Evolutionary conservation across 2,329 filamentous ascomycete species (phyloP).

Genomic region (Domatiomyces globalis): DNA sequence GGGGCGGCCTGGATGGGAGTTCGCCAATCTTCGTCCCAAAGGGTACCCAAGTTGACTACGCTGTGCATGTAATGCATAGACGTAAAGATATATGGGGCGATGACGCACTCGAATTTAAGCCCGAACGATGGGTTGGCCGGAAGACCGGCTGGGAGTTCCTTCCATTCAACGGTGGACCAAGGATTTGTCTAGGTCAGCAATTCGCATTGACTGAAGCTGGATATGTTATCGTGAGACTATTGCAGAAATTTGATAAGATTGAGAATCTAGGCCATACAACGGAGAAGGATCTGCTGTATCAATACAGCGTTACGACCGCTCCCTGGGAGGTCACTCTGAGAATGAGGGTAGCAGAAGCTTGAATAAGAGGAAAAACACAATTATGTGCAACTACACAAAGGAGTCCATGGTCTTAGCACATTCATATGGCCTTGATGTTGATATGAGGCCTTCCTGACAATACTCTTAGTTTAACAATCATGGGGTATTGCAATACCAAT

Average conservation of each 20-base stretch:
- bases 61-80: conserved; percentile 37
- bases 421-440: too few species aligned
- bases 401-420: too few species aligned
- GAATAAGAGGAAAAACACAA: too few species aligned
- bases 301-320: not conserved
- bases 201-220: conserved; percentile 58
- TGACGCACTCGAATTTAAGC: conserved; percentile 37
- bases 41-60: conserved; percentile 31
- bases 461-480: too few species aligned
- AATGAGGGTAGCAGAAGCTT: too few species aligned
- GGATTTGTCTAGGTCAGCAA: conserved; percentile 38
- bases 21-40: conserved; percentile 27
- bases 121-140: conserved; percentile 55
- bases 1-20: conserved; percentile 46
- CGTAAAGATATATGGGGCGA: conserved; percentile 22
- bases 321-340: too few species aligned
- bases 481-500: too few species aligned
- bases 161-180: conserved; percentile 19
- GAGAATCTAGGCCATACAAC: conserved; percentile 22
- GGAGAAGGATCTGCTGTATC: not conserved
- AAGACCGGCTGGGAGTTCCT: conserved; percentile 52
- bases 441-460: too few species aligned
- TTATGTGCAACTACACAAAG: too few species aligned
- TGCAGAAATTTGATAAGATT: conserved; percentile 56
- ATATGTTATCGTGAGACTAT: conserved; percentile 56